phyloP scores from a whole-genome alignment of 306 rosid species.

The Sicyos edulis region DNA sequence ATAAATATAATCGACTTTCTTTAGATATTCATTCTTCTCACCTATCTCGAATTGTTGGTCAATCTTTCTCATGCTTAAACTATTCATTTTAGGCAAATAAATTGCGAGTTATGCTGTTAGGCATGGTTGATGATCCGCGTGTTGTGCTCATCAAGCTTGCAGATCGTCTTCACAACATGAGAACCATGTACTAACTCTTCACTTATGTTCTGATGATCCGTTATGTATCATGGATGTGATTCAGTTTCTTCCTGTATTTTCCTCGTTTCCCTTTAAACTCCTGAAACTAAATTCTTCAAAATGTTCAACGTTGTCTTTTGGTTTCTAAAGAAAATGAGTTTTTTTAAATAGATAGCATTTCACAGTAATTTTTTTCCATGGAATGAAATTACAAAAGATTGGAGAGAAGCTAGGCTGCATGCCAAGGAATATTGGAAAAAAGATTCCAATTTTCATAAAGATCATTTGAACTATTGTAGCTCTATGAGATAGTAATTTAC shows the following conservation, averaged over 20 bases:
- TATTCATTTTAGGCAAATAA: constrained; percentile 66
- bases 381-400: constrained; percentile 10
- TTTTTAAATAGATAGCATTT: neutral
- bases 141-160: constrained; percentile 98
- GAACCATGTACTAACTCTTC: constrained; percentile 71
- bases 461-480: constrained; percentile 12
- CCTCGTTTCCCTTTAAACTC: neutral
- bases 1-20: neutral
- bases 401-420: neutral
- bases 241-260: constrained; percentile 15
- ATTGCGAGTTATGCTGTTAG: constrained; percentile 90
- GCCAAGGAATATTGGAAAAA: neutral
- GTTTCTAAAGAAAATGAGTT: constrained; percentile 5
- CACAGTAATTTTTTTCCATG: neutral
- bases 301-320: constrained; percentile 8
- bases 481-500: constrained; percentile 19
- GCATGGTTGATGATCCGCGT: constrained; percentile 99
- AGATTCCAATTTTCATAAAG: neutral
- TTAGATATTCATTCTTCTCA: neutral
- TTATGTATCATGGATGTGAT: constrained; percentile 20
- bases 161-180: constrained; percentile 98
- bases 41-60: constrained; percentile 19
- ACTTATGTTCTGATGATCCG: constrained; percentile 18
- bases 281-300: neutral
- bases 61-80: constrained; percentile 36